Evolutionary conservation across 768 basidiomycete genomes (phyloP).

Genomic region (Russula compacta): DNA sequence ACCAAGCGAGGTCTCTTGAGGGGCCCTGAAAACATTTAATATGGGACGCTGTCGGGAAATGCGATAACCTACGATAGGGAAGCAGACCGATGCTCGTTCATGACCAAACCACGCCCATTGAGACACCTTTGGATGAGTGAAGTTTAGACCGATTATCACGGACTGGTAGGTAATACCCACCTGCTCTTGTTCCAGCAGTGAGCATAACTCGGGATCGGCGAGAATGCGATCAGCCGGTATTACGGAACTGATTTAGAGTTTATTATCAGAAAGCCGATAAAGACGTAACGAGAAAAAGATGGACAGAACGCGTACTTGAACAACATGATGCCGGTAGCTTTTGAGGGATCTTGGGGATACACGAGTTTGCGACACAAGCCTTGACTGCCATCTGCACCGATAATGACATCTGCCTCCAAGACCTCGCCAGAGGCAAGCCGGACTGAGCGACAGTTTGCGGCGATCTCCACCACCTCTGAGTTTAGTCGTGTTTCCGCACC

Average conservation of each 20-base stretch:
- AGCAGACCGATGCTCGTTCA: constrained; percentile 18
- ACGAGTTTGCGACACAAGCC: constrained; percentile 21
- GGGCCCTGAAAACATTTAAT: background rate
- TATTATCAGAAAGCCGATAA: background rate
- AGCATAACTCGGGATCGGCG: constrained; percentile 15
- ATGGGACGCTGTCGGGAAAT: background rate
- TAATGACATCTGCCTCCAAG: constrained; percentile 27
- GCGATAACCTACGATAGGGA: constrained; percentile 11
- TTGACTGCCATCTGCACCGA: constrained; percentile 31
- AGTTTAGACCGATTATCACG: background rate
- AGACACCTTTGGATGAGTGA: constrained; percentile 1
- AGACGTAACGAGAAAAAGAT: background rate
- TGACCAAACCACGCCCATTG: constrained; percentile 20
- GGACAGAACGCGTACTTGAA: constrained; percentile 23
- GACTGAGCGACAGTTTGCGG: constrained; percentile 22
- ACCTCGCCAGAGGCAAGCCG: constrained; percentile 26
- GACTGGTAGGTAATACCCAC: background rate
- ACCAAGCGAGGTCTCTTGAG: constrained; percentile 21
- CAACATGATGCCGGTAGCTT: constrained; percentile 21
- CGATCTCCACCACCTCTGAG: constrained; percentile 25
- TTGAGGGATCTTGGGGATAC: constrained; percentile 11
- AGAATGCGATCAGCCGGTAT: constrained; percentile 14
- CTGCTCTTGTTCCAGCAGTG: constrained; percentile 13
- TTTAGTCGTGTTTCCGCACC: constrained; percentile 25
- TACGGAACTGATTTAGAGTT: constrained; percentile 6